Conservation (phyloP, 192 early-diverging fungal genomes). For the Coemansia sp. region DNA sequence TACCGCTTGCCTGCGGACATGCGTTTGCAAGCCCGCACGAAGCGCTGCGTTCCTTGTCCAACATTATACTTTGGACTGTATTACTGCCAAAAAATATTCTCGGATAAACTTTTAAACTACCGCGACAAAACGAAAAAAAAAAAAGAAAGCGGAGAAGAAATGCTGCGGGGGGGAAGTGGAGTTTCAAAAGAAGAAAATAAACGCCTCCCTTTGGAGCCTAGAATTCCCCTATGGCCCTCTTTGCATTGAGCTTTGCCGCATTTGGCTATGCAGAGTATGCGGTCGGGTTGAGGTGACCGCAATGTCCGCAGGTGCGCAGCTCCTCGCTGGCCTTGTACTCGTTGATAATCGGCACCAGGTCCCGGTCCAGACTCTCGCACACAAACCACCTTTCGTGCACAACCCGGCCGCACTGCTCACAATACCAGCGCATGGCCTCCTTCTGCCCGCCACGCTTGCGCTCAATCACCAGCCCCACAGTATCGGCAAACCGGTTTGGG, state of each 20-base stretch:
- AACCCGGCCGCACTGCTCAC: conserved; percentile 74
- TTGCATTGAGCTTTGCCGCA: no score
- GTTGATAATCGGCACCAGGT: conserved; percentile 91
- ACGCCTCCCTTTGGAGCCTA: no score
- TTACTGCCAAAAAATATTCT: neutral
- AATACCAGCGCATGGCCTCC: conserved; percentile 95
- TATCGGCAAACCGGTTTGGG: conserved; percentile 90
- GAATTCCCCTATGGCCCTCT: no score
- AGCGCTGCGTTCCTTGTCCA: neutral
- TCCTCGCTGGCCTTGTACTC: conserved; percentile 62
- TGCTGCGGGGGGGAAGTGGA: no score
- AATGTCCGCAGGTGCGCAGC: conserved; percentile 77
- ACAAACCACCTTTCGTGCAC: conserved; percentile 91
- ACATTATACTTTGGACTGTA: neutral
- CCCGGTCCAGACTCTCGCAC: conserved; percentile 83
- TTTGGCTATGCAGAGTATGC: conserved; percentile 5
- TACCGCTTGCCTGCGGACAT: conserved; percentile 8
- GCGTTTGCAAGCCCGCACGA: neutral
- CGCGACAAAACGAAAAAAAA: neutral
- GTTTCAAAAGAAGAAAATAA: no score
- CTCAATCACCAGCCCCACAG: conserved; percentile 96
- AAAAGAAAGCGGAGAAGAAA: neutral
- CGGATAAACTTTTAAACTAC: neutral
- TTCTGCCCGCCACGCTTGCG: conserved; percentile 71
- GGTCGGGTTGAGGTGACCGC: conserved; percentile 60